These are phyloP conservation scores for Colletotrichum horii DNA, from an alignment of 2,329 filamentous ascomycete species.

Conservation along the genomic window DNA sequence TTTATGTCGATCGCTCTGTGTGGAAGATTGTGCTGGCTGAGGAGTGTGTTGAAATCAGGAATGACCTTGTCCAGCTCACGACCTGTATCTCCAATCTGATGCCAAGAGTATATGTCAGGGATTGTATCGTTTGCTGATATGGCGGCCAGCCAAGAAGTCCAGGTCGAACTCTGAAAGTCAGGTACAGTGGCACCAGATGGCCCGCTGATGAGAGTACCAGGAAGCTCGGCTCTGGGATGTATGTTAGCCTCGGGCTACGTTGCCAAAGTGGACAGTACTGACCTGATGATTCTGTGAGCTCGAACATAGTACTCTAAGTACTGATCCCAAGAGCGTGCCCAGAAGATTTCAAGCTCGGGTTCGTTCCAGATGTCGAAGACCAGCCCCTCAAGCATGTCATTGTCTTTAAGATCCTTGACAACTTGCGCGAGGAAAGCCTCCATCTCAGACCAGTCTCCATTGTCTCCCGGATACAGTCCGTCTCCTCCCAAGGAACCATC, in stretches of 20 bases:
- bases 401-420: neutral
- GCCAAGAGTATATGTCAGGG: neutral
- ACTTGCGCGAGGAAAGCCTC: neutral
- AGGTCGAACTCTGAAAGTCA: neutral
- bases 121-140: neutral
- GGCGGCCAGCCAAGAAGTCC: neutral
- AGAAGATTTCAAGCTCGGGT: neutral
- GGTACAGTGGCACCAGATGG: neutral
- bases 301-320: neutral
- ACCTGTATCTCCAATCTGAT: neutral
- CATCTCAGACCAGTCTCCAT: neutral
- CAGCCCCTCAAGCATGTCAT: neutral
- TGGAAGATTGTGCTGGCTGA: neutral
- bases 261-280: neutral
- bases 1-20: neutral
- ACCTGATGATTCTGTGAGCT: neutral
- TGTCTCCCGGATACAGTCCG: neutral
- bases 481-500: neutral
- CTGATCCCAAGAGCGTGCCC: neutral
- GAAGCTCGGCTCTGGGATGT: neutral
- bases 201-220: neutral
- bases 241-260: neutral
- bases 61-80: neutral
- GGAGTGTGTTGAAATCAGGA: neutral
- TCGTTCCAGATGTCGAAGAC: neutral